Evolutionary conservation across 23 red algal genomes (phyloP), one percentile per base, ranked within the genome.

Genomic region (Pyropia yezoensis): DNA sequence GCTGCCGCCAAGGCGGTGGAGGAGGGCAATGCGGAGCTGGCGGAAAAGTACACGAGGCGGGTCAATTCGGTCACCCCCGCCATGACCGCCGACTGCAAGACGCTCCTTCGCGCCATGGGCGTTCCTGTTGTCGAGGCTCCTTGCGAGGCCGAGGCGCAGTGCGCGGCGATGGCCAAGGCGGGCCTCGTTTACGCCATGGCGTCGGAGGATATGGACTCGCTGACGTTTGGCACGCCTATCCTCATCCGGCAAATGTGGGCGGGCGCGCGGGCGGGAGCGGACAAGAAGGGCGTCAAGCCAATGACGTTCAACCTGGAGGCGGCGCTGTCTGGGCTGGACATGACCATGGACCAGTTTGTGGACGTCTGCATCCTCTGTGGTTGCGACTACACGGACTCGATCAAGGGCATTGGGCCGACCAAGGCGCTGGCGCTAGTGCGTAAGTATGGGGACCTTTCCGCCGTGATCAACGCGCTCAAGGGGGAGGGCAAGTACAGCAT

Each of bases 311-410:
- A 62, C 3, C 63, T 98, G 60, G 60, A 74, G 6, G 63, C 77
- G 25, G 75, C 78, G 30, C 50, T 98, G 56, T 34, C 73, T 28
- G 94, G 91, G 27, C 68, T 91, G n/a, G 73, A 83, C 33, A 39
- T 98, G 18, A 54, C n/a, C 1, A 88, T 91, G 87, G 62, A 54
- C 27, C 83, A 98, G 49, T 98, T 98, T 70, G 66, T 90, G 33
- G 94, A 98, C 55, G 51, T 98, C 17, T 98, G 94, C 49, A 98
- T 98, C 67, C 71, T 98, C 29, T 98, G 94, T 26, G 94, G 94
- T 0, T 98, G 94, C 33, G 94, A 98, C 70, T 98, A 98, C 52
- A 73, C 80, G 16, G 70, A 89, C 61, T 76, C 85, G 11, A 91
- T 98, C 55, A 76, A 63, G 59, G 85, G 85, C 49, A 85, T 98